Evolutionary conservation across 1,284 basidiomycete species (phyloP), one percentile per base, ranked within the genome.

Genomic region (Sanghuangporus baumii): DNA sequence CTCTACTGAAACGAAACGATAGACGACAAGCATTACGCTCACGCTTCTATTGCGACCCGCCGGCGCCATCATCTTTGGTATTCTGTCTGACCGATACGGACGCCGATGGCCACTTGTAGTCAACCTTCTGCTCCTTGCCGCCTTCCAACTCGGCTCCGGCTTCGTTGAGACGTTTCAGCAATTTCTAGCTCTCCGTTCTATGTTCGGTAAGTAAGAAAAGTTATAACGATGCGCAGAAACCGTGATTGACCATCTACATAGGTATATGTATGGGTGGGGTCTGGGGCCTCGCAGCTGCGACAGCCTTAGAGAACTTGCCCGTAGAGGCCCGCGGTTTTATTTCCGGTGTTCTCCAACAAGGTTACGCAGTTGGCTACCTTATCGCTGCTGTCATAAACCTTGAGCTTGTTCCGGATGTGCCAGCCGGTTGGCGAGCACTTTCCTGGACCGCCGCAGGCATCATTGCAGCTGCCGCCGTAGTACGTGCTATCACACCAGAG

Each of bases 71-170:
- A 76, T 95, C 67, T 96, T 97, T 67, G 90, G 89, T 41, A 72
- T 93, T 60, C 69, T 90, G 34, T 90, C 89, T 16, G 94, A 95
- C 73, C 84, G 95, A 9, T 96, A 83, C 72, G 96, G 96, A 3
- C 85, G 96, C 48, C 96, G 95, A 78, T 98, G 93, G 92, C 94
- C 95, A 1, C 78, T 98, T 2, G 86, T 94, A 47, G 68, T 72
- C 69, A 97, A 97, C 73, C 75, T 94, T 57, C 58, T 91, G 16
- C 69, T 94, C 55, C 84, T 93, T 66, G 79, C 82, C 18, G 74
- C 83, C 9, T 84, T 97, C 63, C 88, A 94, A 68, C 84, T 98
- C 16, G 91, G 87, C 0, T 86, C 83, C 6, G 85, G 87, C 50
- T 92, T 91, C 71, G 85, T 86, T 16, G 75, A 85, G 14, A 89